These are phyloP conservation scores for Pseudogymnoascus sp. DNA, from an alignment of 2,329 filamentous ascomycete species.

Conservation along the genomic window DNA sequence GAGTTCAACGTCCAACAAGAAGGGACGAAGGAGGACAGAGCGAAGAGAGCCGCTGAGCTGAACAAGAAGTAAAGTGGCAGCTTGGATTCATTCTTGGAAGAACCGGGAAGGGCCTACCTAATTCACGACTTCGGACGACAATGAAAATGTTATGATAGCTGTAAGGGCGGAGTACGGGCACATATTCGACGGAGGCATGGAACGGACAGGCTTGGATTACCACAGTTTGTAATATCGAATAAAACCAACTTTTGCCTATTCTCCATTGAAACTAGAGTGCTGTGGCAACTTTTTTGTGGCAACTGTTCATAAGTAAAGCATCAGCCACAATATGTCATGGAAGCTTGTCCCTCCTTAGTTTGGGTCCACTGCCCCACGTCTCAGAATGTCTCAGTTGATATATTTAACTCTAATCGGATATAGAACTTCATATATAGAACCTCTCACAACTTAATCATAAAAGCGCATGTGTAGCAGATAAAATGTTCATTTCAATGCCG, in stretches of 20 bases:
- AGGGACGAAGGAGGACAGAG: conserved; percentile 60
- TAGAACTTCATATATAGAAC: neutral
- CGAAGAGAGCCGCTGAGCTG: conserved; percentile 55
- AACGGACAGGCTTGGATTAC: neutral
- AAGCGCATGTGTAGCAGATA: neutral
- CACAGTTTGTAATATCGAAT: neutral
- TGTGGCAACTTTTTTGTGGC: neutral
- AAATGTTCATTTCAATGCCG: conserved; percentile 4
- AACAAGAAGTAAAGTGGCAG: conserved; percentile 41
- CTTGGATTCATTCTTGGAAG: neutral
- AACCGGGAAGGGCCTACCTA: neutral
- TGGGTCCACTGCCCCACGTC: conserved; percentile 4
- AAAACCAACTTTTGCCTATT: conserved; percentile 2
- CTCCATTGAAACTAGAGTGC: neutral
- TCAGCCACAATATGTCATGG: neutral
- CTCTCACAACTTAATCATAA: neutral
- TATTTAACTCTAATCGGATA: neutral
- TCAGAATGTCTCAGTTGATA: neutral
- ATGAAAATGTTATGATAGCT: conserved; percentile 3
- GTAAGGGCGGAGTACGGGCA: neutral
- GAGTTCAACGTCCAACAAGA: conserved; percentile 46
- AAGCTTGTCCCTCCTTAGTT: neutral
- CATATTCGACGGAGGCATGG: neutral
- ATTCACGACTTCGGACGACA: neutral
- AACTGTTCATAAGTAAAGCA: neutral